Percentiles rank a stretch among this genome's conserved stretches.
Conservation (phyloP, 2,329 filamentous ascomycete species). For the Calonectria leucothoes region DNA sequence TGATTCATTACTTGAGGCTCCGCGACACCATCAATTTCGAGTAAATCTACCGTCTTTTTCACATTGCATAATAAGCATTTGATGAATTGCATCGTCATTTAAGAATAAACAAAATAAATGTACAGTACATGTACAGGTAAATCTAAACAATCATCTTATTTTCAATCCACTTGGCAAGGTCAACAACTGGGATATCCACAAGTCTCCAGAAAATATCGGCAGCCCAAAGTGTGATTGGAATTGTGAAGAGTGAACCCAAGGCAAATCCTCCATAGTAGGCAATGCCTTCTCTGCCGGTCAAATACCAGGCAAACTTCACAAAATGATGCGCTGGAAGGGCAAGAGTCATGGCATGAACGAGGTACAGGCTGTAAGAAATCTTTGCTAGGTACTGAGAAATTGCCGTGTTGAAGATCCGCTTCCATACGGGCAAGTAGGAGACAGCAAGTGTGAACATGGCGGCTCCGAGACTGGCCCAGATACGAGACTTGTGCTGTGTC, state of each 20-base stretch:
- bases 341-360: conserved; percentile 68
- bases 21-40: no score
- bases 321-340: conserved; percentile 64
- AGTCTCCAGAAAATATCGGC: not conserved
- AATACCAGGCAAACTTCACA: conserved; percentile 58
- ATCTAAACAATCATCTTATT: not conserved
- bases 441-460: conserved; percentile 63
- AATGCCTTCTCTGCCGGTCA: conserved; percentile 59
- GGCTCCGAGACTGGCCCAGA: conserved; percentile 67
- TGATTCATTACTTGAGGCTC: no score
- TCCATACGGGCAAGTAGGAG: conserved; percentile 58
- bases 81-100: not conserved
- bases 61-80: not conserved
- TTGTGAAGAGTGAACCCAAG: not conserved
- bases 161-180: not conserved
- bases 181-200: not conserved
- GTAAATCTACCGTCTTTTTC: no score
- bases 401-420: conserved; percentile 61
- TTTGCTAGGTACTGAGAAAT: conserved; percentile 69
- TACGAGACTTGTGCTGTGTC: conserved; percentile 61
- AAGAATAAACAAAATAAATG: not conserved
- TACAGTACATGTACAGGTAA: not conserved
- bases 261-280: not conserved
- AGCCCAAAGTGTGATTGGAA: not conserved
- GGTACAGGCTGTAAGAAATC: conserved; percentile 70